Percentiles rank a stretch among this genome's conserved stretches.
Conservation (phyloP, 2,329 filamentous ascomycete genomes). For the Chaetomiaceae sp. region DNA sequence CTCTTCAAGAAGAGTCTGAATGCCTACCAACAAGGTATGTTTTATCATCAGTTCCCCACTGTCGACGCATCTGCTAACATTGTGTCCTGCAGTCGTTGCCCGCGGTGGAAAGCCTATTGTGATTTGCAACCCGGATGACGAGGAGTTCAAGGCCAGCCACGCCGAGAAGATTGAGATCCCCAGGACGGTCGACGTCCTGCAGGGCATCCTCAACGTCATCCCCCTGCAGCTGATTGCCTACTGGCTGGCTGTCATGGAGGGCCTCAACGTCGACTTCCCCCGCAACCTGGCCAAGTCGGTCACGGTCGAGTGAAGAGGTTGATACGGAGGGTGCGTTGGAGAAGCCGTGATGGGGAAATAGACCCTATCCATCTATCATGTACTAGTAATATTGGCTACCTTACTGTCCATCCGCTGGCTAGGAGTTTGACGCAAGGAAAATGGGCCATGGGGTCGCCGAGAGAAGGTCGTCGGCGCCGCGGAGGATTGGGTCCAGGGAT, state of each 20-base stretch:
- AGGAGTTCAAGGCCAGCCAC: constrained; percentile 82
- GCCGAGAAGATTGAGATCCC: constrained; percentile 98
- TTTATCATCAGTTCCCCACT: too few species aligned
- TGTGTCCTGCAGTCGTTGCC: constrained; percentile 67
- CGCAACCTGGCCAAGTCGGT: constrained; percentile 98
- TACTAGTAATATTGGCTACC: constrained; percentile 21
- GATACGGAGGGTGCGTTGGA: neutral
- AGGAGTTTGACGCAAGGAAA: constrained; percentile 13
- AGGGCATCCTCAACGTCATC: constrained; percentile 96
- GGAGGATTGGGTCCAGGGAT: neutral
- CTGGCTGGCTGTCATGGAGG: constrained; percentile 95
- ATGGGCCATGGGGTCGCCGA: neutral
- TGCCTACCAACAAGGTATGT: constrained; percentile 90
- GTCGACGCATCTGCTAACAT: constrained; percentile 23
- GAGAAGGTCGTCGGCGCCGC: constrained; percentile 1
- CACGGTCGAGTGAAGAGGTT: constrained; percentile 77
- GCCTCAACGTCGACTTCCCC: constrained; percentile 96
- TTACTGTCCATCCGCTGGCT: constrained; percentile 4
- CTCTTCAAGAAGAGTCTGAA: constrained; percentile 99
- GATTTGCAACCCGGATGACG: constrained; percentile 88
- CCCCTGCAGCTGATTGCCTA: constrained; percentile 97
- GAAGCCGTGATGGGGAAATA: neutral
- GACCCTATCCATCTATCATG: constrained; percentile 9
- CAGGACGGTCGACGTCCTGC: constrained; percentile 88
- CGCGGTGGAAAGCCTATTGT: constrained; percentile 95